These are phyloP conservation scores for Beauveria varroae DNA, from an alignment of 2,329 filamentous ascomycete species.

Conservation along the genomic window DNA sequence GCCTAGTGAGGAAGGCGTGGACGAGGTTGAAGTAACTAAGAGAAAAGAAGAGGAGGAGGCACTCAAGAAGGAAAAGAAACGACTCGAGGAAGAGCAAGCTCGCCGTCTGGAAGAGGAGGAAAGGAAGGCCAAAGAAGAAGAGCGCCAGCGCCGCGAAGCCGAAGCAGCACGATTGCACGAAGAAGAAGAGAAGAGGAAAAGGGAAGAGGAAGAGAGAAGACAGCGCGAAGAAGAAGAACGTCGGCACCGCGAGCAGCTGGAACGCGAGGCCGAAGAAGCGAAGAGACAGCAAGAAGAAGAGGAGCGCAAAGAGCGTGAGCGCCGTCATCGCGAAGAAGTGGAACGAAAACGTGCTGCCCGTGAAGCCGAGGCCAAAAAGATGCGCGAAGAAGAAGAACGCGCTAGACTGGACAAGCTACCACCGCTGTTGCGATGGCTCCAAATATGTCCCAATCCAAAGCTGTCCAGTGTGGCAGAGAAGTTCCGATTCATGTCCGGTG, in stretches of 20 bases:
- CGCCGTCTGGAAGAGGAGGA: slow-evolving; percentile 26
- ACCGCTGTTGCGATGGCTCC: slow-evolving; percentile 54
- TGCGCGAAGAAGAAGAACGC: slow-evolving; percentile 48
- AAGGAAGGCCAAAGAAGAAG: slow-evolving; percentile 20
- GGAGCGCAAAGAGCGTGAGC: slow-evolving; percentile 43
- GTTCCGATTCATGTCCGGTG: slow-evolving; percentile 51
- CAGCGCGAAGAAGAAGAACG: slow-evolving; percentile 29
- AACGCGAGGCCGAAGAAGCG: slow-evolving; percentile 42
- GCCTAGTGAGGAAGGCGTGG: slow-evolving; percentile 25
- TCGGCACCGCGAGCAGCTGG: slow-evolving; percentile 31
- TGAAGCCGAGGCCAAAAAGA: slow-evolving; percentile 43
- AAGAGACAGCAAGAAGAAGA: slow-evolving; percentile 44
- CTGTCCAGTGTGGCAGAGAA: slow-evolving; percentile 41
- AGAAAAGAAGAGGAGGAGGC: slow-evolving; percentile 23
- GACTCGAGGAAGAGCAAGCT: slow-evolving; percentile 14
- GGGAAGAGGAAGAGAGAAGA: slow-evolving; percentile 17
- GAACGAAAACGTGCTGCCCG: slow-evolving; percentile 42
- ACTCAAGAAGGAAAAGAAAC: slow-evolving; percentile 14
- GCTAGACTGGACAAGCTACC: slow-evolving; percentile 50
- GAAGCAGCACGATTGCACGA: slow-evolving; percentile 17
- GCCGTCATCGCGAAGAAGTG: slow-evolving; percentile 36
- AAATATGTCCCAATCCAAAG: slow-evolving; percentile 44
- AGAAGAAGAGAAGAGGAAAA: slow-evolving; percentile 16
- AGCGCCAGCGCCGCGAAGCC: slow-evolving; percentile 18
- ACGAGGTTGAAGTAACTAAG: slow-evolving; percentile 23